Percentiles rank a stretch among this genome's conserved stretches.
These are phyloP conservation scores for Stygiomarasmius scandens DNA, from an alignment of 1,284 basidiomycete genomes.

Conservation along the genomic window DNA sequence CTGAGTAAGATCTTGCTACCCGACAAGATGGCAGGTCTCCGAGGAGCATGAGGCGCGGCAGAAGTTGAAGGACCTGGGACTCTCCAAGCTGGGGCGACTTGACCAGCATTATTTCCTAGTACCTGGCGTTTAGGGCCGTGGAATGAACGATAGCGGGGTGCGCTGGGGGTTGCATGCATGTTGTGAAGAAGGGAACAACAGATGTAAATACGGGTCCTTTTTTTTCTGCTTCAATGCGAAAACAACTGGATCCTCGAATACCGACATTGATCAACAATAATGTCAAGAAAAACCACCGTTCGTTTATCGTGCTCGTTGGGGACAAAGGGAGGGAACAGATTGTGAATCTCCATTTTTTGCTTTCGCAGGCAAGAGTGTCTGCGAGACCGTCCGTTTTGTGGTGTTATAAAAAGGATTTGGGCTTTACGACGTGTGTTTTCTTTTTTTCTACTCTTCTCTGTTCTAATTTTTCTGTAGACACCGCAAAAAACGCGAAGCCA, in stretches of 20 bases:
- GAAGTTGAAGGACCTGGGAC: conserved; percentile 26
- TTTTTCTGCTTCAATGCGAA: conserved; percentile 54
- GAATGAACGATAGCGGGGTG: conserved; percentile 46
- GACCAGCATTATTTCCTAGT: conserved; percentile 56
- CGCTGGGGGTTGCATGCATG: conserved; percentile 19
- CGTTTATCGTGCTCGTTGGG: conserved; percentile 96
- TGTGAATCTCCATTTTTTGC: conserved; percentile 93
- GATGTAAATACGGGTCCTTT: not conserved
- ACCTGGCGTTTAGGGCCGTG: conserved; percentile 58
- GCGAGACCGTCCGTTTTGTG: conserved; percentile 91
- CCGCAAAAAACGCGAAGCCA: conserved; percentile 94
- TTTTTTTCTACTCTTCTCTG: conserved; percentile 9
- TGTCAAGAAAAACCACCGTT: conserved; percentile 91
- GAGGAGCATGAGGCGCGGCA: not conserved
- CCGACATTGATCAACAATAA: conserved; percentile 92
- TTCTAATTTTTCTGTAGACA: conserved; percentile 57
- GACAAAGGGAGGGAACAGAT: conserved; percentile 96
- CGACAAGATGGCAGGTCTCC: conserved; percentile 30
- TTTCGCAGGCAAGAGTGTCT: conserved; percentile 89
- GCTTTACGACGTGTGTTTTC: conserved; percentile 80
- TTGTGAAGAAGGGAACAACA: too few relatives aligned
- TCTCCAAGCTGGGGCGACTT: conserved; percentile 64
- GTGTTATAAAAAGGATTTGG: conserved; percentile 98
- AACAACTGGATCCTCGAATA: conserved; percentile 90
- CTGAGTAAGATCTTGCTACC: conserved; percentile 75